Base-by-base conservation (phyloP, 495 filamentous ascomycete genomes). In the Hypoxylon perforatum region DNA sequence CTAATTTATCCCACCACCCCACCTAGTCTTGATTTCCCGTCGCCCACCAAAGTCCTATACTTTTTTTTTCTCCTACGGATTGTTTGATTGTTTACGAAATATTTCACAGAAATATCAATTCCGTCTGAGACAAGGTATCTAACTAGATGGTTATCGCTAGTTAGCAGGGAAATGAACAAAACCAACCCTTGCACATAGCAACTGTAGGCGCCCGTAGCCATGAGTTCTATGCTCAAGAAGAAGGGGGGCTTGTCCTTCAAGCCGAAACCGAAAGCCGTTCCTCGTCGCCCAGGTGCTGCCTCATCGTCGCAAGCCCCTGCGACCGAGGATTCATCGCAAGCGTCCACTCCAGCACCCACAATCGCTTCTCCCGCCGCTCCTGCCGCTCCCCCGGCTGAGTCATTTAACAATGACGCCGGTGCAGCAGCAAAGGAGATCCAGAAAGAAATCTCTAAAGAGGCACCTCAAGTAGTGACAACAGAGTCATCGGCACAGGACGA, bases 161-260 rank as follows among this genome's bases (percentile, higher is more conserved):
- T 48, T 33, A 49, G 49, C 18, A 36, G 28, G 55, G 65, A 55
- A 48, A 63, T 68, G 65, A 44, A 50, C 21, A 42, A 55, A 44
- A 17, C 12, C 12, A 38, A 38, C 19, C 48, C 11, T 45, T 19
- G 21, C 14, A 4, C n/a, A 69, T 57, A 69, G 59, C 51, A 48
- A 48, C 48, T 45, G 9, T 59, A 63, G 62, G 58, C 51, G 23
- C 61, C 28, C 46, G 63, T 36, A 65, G 51, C 48, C 61, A 78
- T 77, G 69, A 76, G 71, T 75, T 77, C 71, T 49, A 80, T 84
- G 78, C 54, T 82, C 59, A 82, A 79, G 56, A 80, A 78, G 59
- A 81, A 80, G 51, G 65, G 74, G 53, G 76, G 71, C 63, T 69
- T 75, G 65, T 72, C 66, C 72, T 80, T 82, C 65, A 81, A 79